phyloP scores from a whole-genome alignment of 1,284 basidiomycete genomes.

The Agroathelia rolfsii region DNA sequence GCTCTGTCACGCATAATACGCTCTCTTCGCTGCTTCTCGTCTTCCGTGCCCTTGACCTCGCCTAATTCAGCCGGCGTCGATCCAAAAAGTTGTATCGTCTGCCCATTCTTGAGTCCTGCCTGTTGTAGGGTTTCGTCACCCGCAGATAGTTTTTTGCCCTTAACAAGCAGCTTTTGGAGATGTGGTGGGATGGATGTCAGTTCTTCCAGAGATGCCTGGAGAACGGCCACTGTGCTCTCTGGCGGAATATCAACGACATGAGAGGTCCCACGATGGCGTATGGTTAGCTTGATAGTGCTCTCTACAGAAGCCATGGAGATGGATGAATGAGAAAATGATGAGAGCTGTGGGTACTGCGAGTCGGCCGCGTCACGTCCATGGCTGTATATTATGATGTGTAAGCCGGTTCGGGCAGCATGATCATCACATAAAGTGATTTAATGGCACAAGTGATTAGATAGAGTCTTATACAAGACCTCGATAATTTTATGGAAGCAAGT shows the following conservation, averaged over 20 bases:
- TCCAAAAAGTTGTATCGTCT: slow-evolving; percentile 61
- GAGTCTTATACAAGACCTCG: too few species aligned
- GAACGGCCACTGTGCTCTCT: slow-evolving; percentile 33
- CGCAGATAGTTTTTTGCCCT: slow-evolving; percentile 45
- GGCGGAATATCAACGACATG: slow-evolving; percentile 35
- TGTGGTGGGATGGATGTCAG: slow-evolving; percentile 52
- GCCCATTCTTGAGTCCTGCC: slow-evolving; percentile 49
- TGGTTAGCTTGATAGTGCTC: too few species aligned
- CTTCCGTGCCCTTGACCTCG: slow-evolving; percentile 43
- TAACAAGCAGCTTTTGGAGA: slow-evolving; percentile 63
- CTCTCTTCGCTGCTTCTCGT: slow-evolving; percentile 44
- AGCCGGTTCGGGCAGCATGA: too few species aligned
- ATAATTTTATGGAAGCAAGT: too few species aligned
- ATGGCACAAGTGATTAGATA: too few species aligned
- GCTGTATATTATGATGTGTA: too few species aligned
- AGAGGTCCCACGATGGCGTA: slow-evolving; percentile 37
- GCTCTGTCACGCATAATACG: slow-evolving; percentile 50
- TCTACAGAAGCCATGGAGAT: too few species aligned
- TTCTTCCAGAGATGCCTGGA: slow-evolving; percentile 45
- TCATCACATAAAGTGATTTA: too few species aligned
- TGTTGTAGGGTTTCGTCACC: slow-evolving; percentile 31
- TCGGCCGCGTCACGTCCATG: too few species aligned
- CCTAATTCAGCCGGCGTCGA: slow-evolving; percentile 47
- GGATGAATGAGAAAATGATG: too few species aligned
- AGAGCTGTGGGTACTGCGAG: too few species aligned